Conservation (phyloP, 2,329 filamentous ascomycete species). For the Basipetospora chlamydospora region DNA sequence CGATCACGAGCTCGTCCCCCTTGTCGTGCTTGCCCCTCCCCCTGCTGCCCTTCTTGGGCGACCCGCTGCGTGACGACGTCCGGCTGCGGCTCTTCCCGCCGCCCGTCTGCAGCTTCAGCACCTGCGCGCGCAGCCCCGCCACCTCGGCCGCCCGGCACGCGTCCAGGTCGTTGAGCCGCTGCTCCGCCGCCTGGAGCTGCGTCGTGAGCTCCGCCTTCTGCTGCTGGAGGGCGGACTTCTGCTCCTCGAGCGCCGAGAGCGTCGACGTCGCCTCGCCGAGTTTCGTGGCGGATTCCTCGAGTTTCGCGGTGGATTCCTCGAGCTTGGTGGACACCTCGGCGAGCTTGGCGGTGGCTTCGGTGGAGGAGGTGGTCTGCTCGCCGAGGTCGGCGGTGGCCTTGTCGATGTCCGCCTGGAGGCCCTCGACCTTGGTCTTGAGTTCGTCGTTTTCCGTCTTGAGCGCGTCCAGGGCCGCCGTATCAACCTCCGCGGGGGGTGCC, state of each 20-base stretch:
- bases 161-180: neutral
- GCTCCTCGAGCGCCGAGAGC: too few relatives aligned
- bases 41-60: conserved; percentile 3
- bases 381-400: conserved; percentile 1
- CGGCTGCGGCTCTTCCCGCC: neutral
- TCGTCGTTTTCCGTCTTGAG: conserved; percentile 4
- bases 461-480: neutral
- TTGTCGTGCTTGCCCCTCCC: too few relatives aligned
- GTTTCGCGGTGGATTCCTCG: neutral
- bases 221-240: neutral
- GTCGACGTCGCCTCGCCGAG: neutral
- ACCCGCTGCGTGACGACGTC: neutral
- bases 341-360: neutral
- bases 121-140: neutral
- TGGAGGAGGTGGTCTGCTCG: neutral
- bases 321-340: neutral
- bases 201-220: neutral
- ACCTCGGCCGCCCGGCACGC: neutral
- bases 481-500: neutral
- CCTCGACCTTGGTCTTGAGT: conserved; percentile 2
- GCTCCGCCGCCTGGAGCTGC: neutral
- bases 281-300: neutral
- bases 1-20: conserved; percentile 3
- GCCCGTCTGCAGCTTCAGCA: conserved; percentile 1
- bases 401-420: conserved; percentile 1